Evolutionary conservation across 768 basidiomycete genomes (phyloP).

Genomic region (Strobilomyces dryophilus): DNA sequence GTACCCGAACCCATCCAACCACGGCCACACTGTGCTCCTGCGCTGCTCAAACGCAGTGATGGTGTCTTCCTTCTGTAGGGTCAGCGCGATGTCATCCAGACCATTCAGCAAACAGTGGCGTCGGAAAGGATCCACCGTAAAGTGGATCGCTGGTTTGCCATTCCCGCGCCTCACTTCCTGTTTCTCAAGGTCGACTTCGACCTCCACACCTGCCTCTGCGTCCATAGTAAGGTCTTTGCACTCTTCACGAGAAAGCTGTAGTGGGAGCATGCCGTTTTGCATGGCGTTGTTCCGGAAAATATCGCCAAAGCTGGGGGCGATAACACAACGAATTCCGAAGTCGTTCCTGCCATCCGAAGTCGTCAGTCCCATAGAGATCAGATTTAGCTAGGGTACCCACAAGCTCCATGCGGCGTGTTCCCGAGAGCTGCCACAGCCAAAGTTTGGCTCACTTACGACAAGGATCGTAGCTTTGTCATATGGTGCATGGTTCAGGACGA

Average conservation of each 20-base stretch:
- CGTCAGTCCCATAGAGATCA: conserved; percentile 2
- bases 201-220: conserved; percentile 66
- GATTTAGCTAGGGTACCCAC: conserved; percentile 39
- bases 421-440: conserved; percentile 86
- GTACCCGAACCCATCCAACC: conserved; percentile 96
- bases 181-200: conserved; percentile 84
- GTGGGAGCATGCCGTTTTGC: conserved; percentile 91
- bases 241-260: conserved; percentile 63
- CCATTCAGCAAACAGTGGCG: conserved; percentile 93
- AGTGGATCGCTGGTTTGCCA: conserved; percentile 68
- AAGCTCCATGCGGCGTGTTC: conserved; percentile 90
- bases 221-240: conserved; percentile 74
- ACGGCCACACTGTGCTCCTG: conserved; percentile 81
- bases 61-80: conserved; percentile 70
- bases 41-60: conserved; percentile 79
- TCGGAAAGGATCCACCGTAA: conserved; percentile 86
- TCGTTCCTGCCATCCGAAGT: conserved; percentile 52
- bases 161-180: conserved; percentile 72
- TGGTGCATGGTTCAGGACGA: conserved; percentile 77
- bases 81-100: conserved; percentile 94
- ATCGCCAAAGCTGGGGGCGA: conserved; percentile 87
- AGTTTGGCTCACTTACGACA: conserved; percentile 83
- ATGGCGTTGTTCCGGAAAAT: conserved; percentile 88
- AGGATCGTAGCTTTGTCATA: conserved; percentile 75
- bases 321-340: conserved; percentile 85